These are phyloP conservation scores for Elaeis oleifera DNA, from an alignment of 202 grass and related monocot genomes.

Conservation along the genomic window DNA sequence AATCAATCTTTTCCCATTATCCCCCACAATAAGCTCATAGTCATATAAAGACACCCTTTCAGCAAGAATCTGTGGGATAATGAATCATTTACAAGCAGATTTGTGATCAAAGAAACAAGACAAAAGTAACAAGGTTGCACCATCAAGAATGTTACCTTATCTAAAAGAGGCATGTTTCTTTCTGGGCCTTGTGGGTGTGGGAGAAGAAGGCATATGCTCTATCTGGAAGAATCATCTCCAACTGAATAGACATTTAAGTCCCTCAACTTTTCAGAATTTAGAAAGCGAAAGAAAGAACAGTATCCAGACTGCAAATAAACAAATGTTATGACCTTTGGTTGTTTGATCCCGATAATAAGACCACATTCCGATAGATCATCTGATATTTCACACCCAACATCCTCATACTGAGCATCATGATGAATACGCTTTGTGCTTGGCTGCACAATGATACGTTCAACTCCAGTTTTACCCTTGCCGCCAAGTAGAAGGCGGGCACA, in stretches of 20 bases:
- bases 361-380: slow-evolving; percentile 77
- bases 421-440: slow-evolving; percentile 87
- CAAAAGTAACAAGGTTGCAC: slow-evolving; percentile 13
- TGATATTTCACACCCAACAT: slow-evolving; percentile 79
- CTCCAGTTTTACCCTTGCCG: slow-evolving; percentile 39
- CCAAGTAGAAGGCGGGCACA: slow-evolving; percentile 72
- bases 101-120: not conserved
- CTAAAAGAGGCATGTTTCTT: slow-evolving; percentile 89
- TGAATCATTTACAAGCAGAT: not conserved
- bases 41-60: slow-evolving; percentile 81
- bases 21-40: slow-evolving; percentile 84
- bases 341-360: slow-evolving; percentile 86
- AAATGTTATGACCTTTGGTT: slow-evolving; percentile 54
- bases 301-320: not conserved
- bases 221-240: slow-evolving; percentile 81
- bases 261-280: not conserved
- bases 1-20: slow-evolving; percentile 60
- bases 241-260: slow-evolving; percentile 25
- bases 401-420: slow-evolving; percentile 82
- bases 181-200: slow-evolving; percentile 90
- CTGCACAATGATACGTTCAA: slow-evolving; percentile 73
- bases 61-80: slow-evolving; percentile 57
- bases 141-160: slow-evolving; percentile 50
- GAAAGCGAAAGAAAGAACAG: not conserved
- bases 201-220: slow-evolving; percentile 91